phyloP scores from a whole-genome alignment of 129 eudicot genomes.

The Helianthus tuberosus region DNA sequence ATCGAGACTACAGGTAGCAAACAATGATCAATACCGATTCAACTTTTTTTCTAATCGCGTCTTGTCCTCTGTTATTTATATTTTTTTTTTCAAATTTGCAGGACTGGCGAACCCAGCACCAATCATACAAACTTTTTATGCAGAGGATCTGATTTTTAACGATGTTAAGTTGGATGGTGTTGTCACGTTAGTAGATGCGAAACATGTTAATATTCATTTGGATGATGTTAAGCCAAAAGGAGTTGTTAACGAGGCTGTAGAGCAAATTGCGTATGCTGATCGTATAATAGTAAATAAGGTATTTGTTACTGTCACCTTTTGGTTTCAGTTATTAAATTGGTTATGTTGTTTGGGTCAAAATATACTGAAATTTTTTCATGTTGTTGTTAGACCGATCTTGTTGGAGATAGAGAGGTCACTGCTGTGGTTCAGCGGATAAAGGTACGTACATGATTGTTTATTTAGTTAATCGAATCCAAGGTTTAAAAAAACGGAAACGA shows the following conservation, averaged over 20 bases:
- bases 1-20: conserved; percentile 90
- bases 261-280: conserved; percentile 97
- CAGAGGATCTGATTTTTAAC: conserved; percentile 86
- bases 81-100: conserved; percentile 31
- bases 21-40: neutral
- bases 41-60: neutral
- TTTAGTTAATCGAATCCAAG: no score
- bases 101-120: conserved; percentile 99
- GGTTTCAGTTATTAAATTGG: neutral
- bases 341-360: neutral
- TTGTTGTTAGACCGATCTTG: conserved; percentile 88
- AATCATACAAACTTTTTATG: conserved; percentile 96
- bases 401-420: conserved; percentile 63
- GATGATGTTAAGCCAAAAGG: conserved; percentile 94
- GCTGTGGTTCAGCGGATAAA: conserved; percentile 74
- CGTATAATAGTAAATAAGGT: conserved; percentile 93
- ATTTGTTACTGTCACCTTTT: neutral
- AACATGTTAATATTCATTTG: conserved; percentile 78
- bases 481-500: no score
- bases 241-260: conserved; percentile 95
- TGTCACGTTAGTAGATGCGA: conserved; percentile 95
- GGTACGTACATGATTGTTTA: conserved; percentile 56
- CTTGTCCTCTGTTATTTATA: neutral
- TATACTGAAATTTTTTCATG: conserved; percentile 19
- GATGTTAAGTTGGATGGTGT: conserved; percentile 98